Base-by-base conservation (phyloP, 2,329 filamentous ascomycete genomes). In the Cryphonectria naterciae region DNA sequence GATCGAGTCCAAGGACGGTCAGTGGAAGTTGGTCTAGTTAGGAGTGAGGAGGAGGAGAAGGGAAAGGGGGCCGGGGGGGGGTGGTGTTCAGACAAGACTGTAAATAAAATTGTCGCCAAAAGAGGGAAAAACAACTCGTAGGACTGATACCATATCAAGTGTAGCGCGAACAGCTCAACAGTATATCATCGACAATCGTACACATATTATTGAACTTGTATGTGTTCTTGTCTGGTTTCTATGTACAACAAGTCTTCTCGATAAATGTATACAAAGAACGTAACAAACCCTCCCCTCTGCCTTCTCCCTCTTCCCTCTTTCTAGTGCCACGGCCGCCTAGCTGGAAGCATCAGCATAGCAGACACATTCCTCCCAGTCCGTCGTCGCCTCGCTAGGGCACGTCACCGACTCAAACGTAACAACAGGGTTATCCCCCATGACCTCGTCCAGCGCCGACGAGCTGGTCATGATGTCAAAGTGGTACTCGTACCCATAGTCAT, bases 1-100 rank as follows among this genome's bases (percentile, higher is more conserved):
- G 79, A 97, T 98, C 76, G 84, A 88, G 75, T 83, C 90, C 74
- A 84, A 88, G 76, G 86, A 88, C 70, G 91, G 87, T 0, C 80
- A 83, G 39, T 97, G 93, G 93, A 89, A 85, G 76, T 80, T 97
- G 79, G 80, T 85, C 58, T 88, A 79, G 76, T 41, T 10, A 13
- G 19, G 35, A 22, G 13, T 8, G 19, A 22, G 37, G 25, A 22
- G 22, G 17, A 4, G 35, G 13, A 17, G 17, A 7, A 19, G 22
- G 22, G 46, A 19, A n/a, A 22, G 22, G 6, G 19, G 4, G 22
- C n/a, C n/a, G 8, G 46, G 10, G 37, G 37, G 37, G 54, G 32
- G 11, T 32, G 32, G 32, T 2, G 32, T n/a, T 37, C 32, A 39
- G 35, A 39, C 7, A 37, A 63, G 60, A 37, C 43, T 13, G 37